Percentiles rank a stretch among this genome's conserved stretches.
These are phyloP conservation scores for Solanum chiquidenum DNA, from an alignment of 257 asterid genomes.

Conservation along the genomic window DNA sequence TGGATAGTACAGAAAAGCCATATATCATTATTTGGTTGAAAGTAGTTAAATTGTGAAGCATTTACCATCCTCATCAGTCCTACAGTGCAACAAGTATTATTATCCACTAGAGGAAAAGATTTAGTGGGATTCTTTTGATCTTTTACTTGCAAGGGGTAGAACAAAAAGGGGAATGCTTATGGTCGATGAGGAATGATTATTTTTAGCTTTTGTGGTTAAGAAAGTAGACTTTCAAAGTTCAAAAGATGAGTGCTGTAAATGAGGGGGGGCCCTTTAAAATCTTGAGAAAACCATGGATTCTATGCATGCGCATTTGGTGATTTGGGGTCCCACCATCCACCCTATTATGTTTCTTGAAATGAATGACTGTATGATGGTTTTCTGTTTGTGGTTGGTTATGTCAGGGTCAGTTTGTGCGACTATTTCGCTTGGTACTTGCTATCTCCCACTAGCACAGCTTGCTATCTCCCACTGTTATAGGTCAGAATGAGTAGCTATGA, in stretches of 20 bases:
- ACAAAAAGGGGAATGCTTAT: conserved; percentile 16
- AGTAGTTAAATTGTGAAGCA: background rate
- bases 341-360: conserved; percentile 18
- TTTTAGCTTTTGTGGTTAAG: conserved; percentile 28
- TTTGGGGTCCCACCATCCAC: conserved; percentile 49
- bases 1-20: background rate
- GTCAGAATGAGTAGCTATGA: background rate
- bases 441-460: background rate
- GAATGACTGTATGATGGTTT: conserved; percentile 10
- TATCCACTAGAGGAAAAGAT: conserved; percentile 21
- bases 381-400: background rate
- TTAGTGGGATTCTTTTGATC: conserved; percentile 18
- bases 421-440: background rate
- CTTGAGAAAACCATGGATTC: conserved; percentile 36
- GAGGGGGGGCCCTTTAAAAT: conserved; percentile 29
- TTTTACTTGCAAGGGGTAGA: conserved; percentile 16
- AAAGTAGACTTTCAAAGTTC: conserved; percentile 28
- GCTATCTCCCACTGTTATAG: background rate
- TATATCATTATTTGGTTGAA: background rate
- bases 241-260: conserved; percentile 10
- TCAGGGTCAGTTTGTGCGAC: background rate
- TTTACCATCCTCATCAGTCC: conserved; percentile 16
- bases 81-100: conserved; percentile 18
- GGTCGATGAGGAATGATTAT: conserved; percentile 44
- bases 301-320: conserved; percentile 67